Evolutionary conservation across 1,284 basidiomycete genomes (phyloP), one percentile per base, ranked within the genome.

Genomic region (Ustilago sp.): DNA sequence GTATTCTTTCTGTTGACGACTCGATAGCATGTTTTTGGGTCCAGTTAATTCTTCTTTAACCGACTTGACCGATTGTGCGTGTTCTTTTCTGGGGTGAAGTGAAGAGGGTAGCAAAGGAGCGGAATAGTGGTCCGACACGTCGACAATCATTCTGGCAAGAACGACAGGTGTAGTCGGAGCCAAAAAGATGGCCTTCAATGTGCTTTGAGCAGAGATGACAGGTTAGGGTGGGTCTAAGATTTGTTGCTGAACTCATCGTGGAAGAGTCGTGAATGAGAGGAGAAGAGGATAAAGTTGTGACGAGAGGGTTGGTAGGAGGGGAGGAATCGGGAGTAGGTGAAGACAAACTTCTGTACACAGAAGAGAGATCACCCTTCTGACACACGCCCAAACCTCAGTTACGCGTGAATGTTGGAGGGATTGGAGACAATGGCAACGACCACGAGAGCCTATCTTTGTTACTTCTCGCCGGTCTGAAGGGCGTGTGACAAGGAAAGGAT

Each of bases 141-240:
- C 32, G 52, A 32, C 60, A 62, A n/a, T 54, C 52, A 19, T 55
- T 23, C 23, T 62, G 60, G 28, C 60, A 55, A 11, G 51, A 32
- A 2, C 41, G 32, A 43, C 60, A 62, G 39, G 60, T 62, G 52
- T 23, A 62, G 52, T 55, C 60, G 19, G 9, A 8, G 19, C 60
- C 52, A 5, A 47, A 28, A 12, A 45, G 39, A 19, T 55, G 41
- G 19, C 36, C 34, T 7, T 62, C 52, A 12, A 62, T 39, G 8
- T 35, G 34, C 41, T 55, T 55, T 17, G 53, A n/a, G 52, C 60
- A 62, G 32, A 62, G 31, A 6, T 34, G 32, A 13, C 52, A 62
- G 41, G 34, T 54, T 17, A 55, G 54, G 52, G 39, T 41, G 8
- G 41, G 41, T 1, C n/a, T 19, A 7, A 62, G 39, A 11, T 54